A percentile compares a stretch with the other conserved stretches of the same genome.
Evolutionary conservation across 164 flowering plant genomes (phyloP).

Genomic region (Vitis riparia): DNA sequence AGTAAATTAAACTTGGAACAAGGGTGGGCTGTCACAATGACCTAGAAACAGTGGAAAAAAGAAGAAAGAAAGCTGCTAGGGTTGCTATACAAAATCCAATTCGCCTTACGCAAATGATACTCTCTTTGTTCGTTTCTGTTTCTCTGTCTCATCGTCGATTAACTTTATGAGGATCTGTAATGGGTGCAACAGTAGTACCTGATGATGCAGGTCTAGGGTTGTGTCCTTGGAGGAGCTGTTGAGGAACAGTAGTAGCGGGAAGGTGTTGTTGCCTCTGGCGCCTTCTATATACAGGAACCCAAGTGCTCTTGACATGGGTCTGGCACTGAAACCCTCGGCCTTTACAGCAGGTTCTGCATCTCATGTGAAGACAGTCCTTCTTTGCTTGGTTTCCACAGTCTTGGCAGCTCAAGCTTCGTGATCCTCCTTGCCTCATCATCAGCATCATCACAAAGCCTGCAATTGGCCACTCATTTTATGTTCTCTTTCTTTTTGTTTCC

Average conservation of each 20-base stretch:
- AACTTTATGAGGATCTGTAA: background rate
- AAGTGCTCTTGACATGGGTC: conserved; percentile 52
- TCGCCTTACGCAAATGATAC: background rate
- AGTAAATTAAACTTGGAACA: no score
- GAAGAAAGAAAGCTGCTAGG: background rate
- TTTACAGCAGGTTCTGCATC: conserved; percentile 53
- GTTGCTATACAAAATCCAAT: background rate
- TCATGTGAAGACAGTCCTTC: conserved; percentile 35
- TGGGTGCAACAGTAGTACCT: background rate
- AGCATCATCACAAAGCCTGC: background rate
- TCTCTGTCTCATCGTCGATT: no score
- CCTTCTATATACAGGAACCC: conserved; percentile 39
- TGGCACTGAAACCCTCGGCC: conserved; percentile 40
- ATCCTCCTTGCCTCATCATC: background rate
- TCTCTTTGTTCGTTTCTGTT: background rate
- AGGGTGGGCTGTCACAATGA: no score
- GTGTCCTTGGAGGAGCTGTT: conserved; percentile 13
- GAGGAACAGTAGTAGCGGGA: conserved; percentile 3
- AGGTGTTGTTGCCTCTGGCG: conserved; percentile 20
- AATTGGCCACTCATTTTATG: background rate
- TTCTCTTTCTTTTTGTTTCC: background rate
- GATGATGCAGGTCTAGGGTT: conserved; percentile 17
- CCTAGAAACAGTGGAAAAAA: background rate
- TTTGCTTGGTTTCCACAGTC: conserved; percentile 59
- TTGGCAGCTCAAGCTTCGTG: conserved; percentile 24